Percentiles rank a stretch among this genome's conserved stretches.
These are phyloP conservation scores for Omphalotus guepiniiformis DNA, from an alignment of 768 basidiomycete genomes.

Conservation along the genomic window DNA sequence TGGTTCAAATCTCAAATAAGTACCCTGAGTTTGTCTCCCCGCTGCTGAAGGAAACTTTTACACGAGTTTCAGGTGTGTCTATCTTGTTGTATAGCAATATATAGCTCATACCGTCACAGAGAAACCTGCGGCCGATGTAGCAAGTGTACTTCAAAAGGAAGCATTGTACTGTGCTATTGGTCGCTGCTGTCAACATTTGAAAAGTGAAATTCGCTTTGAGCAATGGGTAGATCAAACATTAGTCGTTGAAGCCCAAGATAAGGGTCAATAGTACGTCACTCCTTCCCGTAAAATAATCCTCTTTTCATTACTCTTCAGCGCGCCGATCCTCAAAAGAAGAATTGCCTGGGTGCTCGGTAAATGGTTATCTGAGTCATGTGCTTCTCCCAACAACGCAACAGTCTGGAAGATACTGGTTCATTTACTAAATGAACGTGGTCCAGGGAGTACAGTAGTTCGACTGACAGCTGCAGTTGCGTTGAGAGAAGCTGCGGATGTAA, in stretches of 20 bases:
- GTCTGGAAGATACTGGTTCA: conserved; percentile 83
- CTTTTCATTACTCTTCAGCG: conserved; percentile 40
- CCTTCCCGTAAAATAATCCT: not conserved
- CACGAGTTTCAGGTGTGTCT: conserved; percentile 53
- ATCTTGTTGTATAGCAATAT: conserved; percentile 3
- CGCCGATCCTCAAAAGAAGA: conserved; percentile 89
- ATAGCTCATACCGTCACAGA: conserved; percentile 20
- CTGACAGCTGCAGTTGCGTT: conserved; percentile 80
- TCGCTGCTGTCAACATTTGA: conserved; percentile 66
- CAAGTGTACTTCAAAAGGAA: conserved; percentile 71
- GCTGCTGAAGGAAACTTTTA: conserved; percentile 55
- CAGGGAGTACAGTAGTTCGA: conserved; percentile 76
- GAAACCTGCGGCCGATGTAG: conserved; percentile 49
- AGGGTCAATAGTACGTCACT: conserved; percentile 50
- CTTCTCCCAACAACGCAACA: conserved; percentile 51
- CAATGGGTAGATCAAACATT: conserved; percentile 65
- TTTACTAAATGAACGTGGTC: conserved; percentile 63
- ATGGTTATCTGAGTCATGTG: conserved; percentile 73
- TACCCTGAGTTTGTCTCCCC: conserved; percentile 69
- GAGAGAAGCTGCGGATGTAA: conserved; percentile 80
- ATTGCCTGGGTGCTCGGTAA: conserved; percentile 93
- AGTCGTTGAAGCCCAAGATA: conserved; percentile 51
- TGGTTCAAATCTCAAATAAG: conserved; percentile 72
- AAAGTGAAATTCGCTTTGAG: conserved; percentile 61
- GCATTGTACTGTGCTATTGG: conserved; percentile 87